A percentile compares a stretch with the other conserved stretches of the same genome.
phyloP scores from a whole-genome alignment of 2,329 filamentous ascomycete species.

The Massarina eburnea region DNA sequence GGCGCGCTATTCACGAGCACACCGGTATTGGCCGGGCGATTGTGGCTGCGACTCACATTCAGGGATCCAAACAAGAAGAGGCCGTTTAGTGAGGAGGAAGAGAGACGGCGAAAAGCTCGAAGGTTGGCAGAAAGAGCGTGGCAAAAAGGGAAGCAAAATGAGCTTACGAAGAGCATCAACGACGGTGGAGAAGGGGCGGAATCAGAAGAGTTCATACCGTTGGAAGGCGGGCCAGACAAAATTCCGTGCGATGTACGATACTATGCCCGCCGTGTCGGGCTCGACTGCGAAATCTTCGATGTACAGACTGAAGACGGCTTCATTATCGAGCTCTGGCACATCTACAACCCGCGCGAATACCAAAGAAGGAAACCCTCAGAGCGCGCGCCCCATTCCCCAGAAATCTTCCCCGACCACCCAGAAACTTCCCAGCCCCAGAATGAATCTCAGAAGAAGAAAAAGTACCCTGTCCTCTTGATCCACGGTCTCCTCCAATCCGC shows the following conservation, averaged over 20 bases:
- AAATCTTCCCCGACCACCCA: slow-evolving; percentile 59
- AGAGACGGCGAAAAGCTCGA: slow-evolving; percentile 58
- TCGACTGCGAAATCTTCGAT: slow-evolving; percentile 79
- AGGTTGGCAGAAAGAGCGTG: slow-evolving; percentile 64
- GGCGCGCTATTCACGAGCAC: slow-evolving; percentile 72
- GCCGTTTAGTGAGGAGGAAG: slow-evolving; percentile 75
- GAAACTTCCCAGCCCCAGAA: slow-evolving; percentile 17
- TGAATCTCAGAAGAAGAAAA: slow-evolving; percentile 47
- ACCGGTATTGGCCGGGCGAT: slow-evolving; percentile 52
- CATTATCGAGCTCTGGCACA: slow-evolving; percentile 83
- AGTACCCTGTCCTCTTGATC: slow-evolving; percentile 83
- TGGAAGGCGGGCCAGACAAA: slow-evolving; percentile 78
- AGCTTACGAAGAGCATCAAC: slow-evolving; percentile 37
- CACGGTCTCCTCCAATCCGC: slow-evolving; percentile 87
- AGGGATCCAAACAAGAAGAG: slow-evolving; percentile 62
- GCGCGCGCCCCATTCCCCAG: slow-evolving; percentile 59
- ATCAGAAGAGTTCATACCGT: slow-evolving; percentile 66
- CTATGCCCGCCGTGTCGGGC: slow-evolving; percentile 82
- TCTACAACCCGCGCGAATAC: slow-evolving; percentile 81
- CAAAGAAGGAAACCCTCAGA: slow-evolving; percentile 53
- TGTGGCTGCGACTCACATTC: slow-evolving; percentile 59
- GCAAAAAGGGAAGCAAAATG: slow-evolving; percentile 49
- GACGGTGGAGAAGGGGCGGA: slow-evolving; percentile 42
- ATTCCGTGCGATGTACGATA: slow-evolving; percentile 78
- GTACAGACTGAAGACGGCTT: slow-evolving; percentile 95